These are phyloP conservation scores for Nemania sp. DNA, from an alignment of 2,329 filamentous ascomycete species.

Conservation along the genomic window DNA sequence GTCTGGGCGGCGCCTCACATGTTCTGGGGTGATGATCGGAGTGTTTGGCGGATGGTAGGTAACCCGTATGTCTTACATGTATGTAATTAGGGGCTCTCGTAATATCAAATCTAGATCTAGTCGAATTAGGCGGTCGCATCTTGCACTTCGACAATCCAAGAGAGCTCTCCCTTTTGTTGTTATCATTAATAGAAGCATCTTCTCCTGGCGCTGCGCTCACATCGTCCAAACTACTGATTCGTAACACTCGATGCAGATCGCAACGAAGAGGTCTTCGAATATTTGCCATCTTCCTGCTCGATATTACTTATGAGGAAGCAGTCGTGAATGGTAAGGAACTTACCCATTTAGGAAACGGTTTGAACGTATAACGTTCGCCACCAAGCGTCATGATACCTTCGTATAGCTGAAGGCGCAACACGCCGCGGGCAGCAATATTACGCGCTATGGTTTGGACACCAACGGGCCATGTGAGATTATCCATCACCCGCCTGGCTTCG, in stretches of 20 bases:
- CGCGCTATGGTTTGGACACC: background rate
- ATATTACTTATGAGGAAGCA: background rate
- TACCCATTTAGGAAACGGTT: conserved; percentile 1
- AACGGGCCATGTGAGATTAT: background rate
- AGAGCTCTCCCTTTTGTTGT: too few relatives aligned
- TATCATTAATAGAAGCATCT: too few relatives aligned
- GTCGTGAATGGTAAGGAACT: background rate
- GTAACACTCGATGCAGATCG: background rate
- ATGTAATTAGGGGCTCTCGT: too few relatives aligned
- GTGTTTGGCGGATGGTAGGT: too few relatives aligned
- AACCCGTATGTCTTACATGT: too few relatives aligned
- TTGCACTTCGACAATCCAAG: too few relatives aligned
- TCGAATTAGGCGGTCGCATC: too few relatives aligned
- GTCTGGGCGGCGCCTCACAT: too few relatives aligned
- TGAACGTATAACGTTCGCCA: background rate
- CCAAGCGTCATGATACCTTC: background rate
- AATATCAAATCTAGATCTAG: too few relatives aligned
- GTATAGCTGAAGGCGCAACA: background rate
- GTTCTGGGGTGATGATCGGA: too few relatives aligned
- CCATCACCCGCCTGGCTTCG: conserved; percentile 1
- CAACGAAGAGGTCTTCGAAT: background rate
- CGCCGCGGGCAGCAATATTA: background rate
- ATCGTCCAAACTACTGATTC: background rate
- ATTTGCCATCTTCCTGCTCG: conserved; percentile 1
- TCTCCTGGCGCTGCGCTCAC: too few relatives aligned